Conservation (phyloP, 1,284 basidiomycete genomes). For the Coniferiporia weirii region DNA sequence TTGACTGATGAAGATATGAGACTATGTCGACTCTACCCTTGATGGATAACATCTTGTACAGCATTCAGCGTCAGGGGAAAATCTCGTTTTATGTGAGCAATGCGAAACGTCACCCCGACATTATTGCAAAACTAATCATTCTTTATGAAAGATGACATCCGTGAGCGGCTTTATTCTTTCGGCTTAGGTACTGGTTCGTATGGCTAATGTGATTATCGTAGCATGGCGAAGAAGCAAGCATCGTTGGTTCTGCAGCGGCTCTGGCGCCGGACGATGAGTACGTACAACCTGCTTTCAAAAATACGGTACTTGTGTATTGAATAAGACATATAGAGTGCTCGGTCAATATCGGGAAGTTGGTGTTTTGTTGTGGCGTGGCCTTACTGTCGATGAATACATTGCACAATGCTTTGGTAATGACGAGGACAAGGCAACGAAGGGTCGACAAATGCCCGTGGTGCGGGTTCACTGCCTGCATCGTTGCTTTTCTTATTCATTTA, state of each 20-base stretch:
- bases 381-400: slow-evolving; percentile 70
- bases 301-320: background rate
- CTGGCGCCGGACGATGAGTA: slow-evolving; percentile 84
- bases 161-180: slow-evolving; percentile 37
- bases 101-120: background rate
- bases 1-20: slow-evolving; percentile 50
- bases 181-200: background rate
- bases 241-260: slow-evolving; percentile 86
- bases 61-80: slow-evolving; percentile 89
- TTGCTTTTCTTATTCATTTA: background rate
- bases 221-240: slow-evolving; percentile 90
- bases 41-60: slow-evolving; percentile 85
- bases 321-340: slow-evolving; percentile 20
- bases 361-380: slow-evolving; percentile 85
- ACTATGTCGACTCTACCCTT: slow-evolving; percentile 82
- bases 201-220: slow-evolving; percentile 30
- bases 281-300: slow-evolving; percentile 29
- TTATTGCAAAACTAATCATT: slow-evolving; percentile 1
- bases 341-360: slow-evolving; percentile 89
- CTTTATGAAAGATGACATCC: slow-evolving; percentile 59
- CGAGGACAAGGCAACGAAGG: slow-evolving; percentile 79
- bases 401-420: slow-evolving; percentile 85
- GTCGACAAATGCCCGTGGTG: slow-evolving; percentile 86
- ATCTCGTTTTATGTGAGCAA: slow-evolving; percentile 82
- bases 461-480: background rate